Base-by-base conservation (phyloP, 805 yeast genomes). In the Dipodascopsis tothii region DNA sequence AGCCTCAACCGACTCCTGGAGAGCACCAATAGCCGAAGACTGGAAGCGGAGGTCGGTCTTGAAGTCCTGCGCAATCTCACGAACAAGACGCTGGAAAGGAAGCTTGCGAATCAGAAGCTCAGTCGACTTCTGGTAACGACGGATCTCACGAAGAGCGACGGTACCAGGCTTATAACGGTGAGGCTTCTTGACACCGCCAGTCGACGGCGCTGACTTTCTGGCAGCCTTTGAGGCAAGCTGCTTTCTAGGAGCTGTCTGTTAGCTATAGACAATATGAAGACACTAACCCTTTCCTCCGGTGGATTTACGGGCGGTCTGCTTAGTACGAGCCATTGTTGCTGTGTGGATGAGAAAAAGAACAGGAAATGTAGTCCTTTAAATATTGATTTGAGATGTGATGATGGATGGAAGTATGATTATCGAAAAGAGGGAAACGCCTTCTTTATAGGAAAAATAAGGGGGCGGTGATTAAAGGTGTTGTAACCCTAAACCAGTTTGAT, bases 151-250 rank as follows among this genome's bases (percentile, higher is more conserved):
- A 66, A 83, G 81, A 61, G 94, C 94, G 65, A 82, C 90, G 64
- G 90, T 82, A 80, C 94, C 94, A 65, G 94, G 94, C 84, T 83
- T 84, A 74, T 83, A 84, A 79, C 94, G 80, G 78, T 83, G 92
- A 53, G 90, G 90, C 75, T 83, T 82, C 81, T 82, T 82, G 65
- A 83, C 90, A 74, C 90, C 92, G 64, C 90, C 90, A 45, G 65
- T 70, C 46, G 82, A 70, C 69, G 88, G 87, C 48, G 88, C 90
- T 37, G 90, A 81, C 71, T 83, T 83, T 74, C 92, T 78, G 58
- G 94, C 92, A 56, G 88, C 90, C 76, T 83, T 83, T 54, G 92
- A 82, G 55, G 92, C 90, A 61, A 84, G 77, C 68, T 82, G 88
- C 74, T 83, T 83, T 77, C 94, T 81, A 74, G 94, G 94, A 48